A percentile compares a stretch with the other conserved stretches of the same genome.
phyloP scores from a whole-genome alignment of 208 protist genomes.

The Acanthamoeba sp. region DNA sequence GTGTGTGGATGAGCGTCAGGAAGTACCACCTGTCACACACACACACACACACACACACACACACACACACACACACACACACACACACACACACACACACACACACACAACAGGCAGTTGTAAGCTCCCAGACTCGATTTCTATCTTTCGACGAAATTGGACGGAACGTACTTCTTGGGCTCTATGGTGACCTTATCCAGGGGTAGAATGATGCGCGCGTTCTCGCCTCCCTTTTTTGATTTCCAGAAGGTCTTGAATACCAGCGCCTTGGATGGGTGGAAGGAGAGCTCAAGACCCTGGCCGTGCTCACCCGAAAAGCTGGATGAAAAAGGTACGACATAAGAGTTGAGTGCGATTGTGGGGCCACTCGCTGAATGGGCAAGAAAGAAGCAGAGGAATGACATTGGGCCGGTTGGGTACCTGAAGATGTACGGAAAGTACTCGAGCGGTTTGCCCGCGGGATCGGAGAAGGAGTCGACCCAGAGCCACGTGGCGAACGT shows the following conservation, averaged over 20 bases:
- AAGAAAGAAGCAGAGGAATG: neutral
- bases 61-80: too few species aligned
- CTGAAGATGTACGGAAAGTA: slow-evolving; percentile 69
- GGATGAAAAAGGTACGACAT: too few species aligned
- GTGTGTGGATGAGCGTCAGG: slow-evolving; percentile 27
- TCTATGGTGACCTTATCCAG: slow-evolving; percentile 45
- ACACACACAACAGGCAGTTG: too few species aligned
- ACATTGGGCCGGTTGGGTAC: neutral
- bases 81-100: too few species aligned
- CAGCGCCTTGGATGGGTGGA: slow-evolving; percentile 13
- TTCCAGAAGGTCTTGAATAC: slow-evolving; percentile 73
- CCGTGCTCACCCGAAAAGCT: slow-evolving; percentile 68
- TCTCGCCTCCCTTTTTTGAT: slow-evolving; percentile 57
- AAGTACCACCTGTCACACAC: slow-evolving; percentile 63
- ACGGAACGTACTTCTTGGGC: slow-evolving; percentile 15
- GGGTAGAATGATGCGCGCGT: neutral
- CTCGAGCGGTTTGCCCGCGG: slow-evolving; percentile 29
- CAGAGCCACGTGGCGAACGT: slow-evolving; percentile 60
- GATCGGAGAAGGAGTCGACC: slow-evolving; percentile 43
- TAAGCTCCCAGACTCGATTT: too few species aligned
- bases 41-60: too few species aligned
- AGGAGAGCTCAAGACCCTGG: slow-evolving; percentile 56
- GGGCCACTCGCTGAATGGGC: too few species aligned
- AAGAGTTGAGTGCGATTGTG: too few species aligned
- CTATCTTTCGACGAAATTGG: too few species aligned